phyloP scores from a whole-genome alignment of 2,329 filamentous ascomycete genomes.

The Cladorrhinum sp. region DNA sequence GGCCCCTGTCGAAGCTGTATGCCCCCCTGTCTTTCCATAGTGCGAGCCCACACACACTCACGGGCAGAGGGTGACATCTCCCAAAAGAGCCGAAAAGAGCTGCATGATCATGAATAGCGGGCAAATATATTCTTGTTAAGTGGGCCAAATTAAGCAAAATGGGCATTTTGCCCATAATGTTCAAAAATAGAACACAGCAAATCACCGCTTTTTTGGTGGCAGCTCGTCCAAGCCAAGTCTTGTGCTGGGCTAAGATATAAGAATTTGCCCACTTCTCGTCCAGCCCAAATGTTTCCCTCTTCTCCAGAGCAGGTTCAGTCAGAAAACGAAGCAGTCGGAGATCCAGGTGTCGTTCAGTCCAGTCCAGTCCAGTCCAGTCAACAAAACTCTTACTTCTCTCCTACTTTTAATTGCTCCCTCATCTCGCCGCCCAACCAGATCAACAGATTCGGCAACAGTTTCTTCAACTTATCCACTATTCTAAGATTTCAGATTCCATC shows the following conservation, averaged over 20 bases:
- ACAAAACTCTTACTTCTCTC: conserved; percentile 35
- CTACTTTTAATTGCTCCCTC: conserved; percentile 34
- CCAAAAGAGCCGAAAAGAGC: conserved; percentile 14
- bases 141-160: conserved; percentile 41
- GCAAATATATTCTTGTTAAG: conserved; percentile 24
- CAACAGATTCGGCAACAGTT: conserved; percentile 20
- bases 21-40: conserved; percentile 12
- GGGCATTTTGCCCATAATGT: conserved; percentile 38
- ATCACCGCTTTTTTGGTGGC: conserved; percentile 14
- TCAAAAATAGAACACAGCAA: conserved; percentile 44
- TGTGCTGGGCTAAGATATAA: conserved; percentile 54
- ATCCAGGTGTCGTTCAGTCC: conserved; percentile 51
- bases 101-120: conserved; percentile 20
- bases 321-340: conserved; percentile 38
- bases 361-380: conserved; percentile 38
- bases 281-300: conserved; percentile 41
- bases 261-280: conserved; percentile 48
- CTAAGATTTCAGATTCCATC: conserved; percentile 33
- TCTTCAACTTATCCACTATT: conserved; percentile 16
- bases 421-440: conserved; percentile 32
- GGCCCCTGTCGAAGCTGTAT: conserved; percentile 16
- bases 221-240: conserved; percentile 29
- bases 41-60: conserved; percentile 24
- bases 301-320: conserved; percentile 42
- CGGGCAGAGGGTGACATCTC: conserved; percentile 18